phyloP scores from a whole-genome alignment of 2,329 filamentous ascomycete genomes.

The Plectosphaerella sp. region DNA sequence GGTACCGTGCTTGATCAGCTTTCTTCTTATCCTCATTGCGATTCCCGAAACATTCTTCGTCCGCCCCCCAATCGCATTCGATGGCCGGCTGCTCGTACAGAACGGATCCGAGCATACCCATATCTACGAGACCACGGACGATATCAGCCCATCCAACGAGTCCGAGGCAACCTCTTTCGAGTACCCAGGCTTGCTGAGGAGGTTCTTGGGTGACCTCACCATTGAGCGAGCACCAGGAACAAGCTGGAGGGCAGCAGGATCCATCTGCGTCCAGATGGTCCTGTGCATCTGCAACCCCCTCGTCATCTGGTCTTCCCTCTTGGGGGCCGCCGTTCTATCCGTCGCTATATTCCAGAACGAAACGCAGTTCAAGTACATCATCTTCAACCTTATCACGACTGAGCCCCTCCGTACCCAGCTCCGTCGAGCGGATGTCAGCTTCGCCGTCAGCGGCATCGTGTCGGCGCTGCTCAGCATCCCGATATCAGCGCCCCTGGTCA shows the following conservation, averaged over 20 bases:
- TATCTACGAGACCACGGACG: constrained; percentile 27
- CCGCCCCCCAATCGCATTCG: constrained; percentile 32
- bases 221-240: constrained; percentile 6
- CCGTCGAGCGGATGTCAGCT: constrained; percentile 5
- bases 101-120: constrained; percentile 28
- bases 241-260: constrained; percentile 8
- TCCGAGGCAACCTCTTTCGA: no score
- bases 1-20: constrained; percentile 15
- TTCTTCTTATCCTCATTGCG: constrained; percentile 22
- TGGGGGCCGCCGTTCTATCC: constrained; percentile 17
- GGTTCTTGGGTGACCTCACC: background rate
- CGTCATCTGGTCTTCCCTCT: constrained; percentile 18
- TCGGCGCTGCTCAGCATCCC: constrained; percentile 12
- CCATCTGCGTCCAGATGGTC: constrained; percentile 16
- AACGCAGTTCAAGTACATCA: constrained; percentile 9
- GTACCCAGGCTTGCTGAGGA: no score
- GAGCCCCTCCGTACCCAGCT: constrained; percentile 1
- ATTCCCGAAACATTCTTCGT: constrained; percentile 35
- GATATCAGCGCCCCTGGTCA: constrained; percentile 10
- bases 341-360: constrained; percentile 16
- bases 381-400: constrained; percentile 1
- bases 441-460: constrained; percentile 2
- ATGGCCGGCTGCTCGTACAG: constrained; percentile 32
- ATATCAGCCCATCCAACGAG: background rate
- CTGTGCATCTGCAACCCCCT: constrained; percentile 20